phyloP scores from a whole-genome alignment of 139 green algal species.

The Monoraphidium neglectum region DNA sequence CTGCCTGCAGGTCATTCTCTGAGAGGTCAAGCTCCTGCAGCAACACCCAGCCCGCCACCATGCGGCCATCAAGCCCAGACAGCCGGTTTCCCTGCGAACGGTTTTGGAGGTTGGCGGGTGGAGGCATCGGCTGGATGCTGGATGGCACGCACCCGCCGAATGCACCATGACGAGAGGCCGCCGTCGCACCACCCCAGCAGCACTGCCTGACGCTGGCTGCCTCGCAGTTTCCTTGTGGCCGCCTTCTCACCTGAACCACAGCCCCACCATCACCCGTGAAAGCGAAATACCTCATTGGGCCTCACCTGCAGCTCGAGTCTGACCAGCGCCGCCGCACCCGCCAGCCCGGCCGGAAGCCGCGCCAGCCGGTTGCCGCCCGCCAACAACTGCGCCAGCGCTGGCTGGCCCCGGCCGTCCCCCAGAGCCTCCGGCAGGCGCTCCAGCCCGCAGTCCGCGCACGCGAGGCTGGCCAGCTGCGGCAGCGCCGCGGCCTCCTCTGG shows the following conservation, averaged over 20 bases:
- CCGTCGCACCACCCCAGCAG: no score
- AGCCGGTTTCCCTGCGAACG: constrained; percentile 53
- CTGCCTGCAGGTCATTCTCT: constrained; percentile 39
- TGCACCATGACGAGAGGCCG: no score
- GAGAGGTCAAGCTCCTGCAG: constrained; percentile 46
- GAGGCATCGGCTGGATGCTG: no score
- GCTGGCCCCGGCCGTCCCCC: constrained; percentile 1
- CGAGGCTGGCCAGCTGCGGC: constrained; percentile 11
- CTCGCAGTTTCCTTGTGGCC: no score
- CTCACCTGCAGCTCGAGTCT: constrained; percentile 45
- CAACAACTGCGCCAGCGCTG: constrained; percentile 45
- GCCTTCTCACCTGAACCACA: no score
- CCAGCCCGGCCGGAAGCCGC: constrained; percentile 29
- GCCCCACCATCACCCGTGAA: no score
- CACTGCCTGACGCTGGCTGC: no score
- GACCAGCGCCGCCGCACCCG: constrained; percentile 19
- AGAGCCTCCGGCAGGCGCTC: constrained; percentile 31
- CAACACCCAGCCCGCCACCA: constrained; percentile 14
- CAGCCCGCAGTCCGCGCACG: constrained; percentile 21
- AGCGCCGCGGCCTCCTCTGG: constrained; percentile 22
- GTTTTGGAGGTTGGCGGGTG: no score
- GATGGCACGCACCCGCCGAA: no score
- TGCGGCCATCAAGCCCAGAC: constrained; percentile 15
- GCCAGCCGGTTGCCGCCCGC: constrained; percentile 44
- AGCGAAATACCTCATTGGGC: no score